phyloP scores from a whole-genome alignment of 768 basidiomycete species.

The Termitomyces sp. region DNA sequence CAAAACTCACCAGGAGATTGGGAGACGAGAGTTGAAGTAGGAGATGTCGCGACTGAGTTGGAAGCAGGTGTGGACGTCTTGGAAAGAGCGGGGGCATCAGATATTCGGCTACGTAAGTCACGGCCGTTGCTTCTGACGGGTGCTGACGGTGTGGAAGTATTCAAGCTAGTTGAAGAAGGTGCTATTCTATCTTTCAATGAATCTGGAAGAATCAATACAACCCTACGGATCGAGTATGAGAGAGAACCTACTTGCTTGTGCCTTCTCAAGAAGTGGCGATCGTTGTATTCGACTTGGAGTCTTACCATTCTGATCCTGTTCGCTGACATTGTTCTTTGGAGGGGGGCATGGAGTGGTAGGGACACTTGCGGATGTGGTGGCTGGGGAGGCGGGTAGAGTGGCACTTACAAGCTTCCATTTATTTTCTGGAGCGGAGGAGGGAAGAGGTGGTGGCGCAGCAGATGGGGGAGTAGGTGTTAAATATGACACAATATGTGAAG shows the following conservation, averaged over 20 bases:
- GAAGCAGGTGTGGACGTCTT: background rate
- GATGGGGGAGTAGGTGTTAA: conserved; percentile 24
- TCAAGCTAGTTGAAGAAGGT: conserved; percentile 2
- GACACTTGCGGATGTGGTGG: conserved; percentile 1
- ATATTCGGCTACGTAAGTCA: conserved; percentile 16
- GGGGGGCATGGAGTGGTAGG: background rate
- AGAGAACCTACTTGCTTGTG: conserved; percentile 12
- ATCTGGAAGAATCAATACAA: conserved; percentile 2
- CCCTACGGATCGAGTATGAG: too few relatives aligned
- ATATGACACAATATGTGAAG: conserved; percentile 23
- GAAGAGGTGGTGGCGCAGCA: conserved; percentile 17
- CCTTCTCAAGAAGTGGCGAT: conserved; percentile 3
- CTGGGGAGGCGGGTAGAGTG: conserved; percentile 3
- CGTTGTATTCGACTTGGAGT: background rate
- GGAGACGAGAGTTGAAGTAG: conserved; percentile 9
- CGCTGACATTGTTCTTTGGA: background rate
- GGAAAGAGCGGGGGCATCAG: conserved; percentile 3
- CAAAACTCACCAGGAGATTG: conserved; percentile 10
- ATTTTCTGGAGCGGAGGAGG: conserved; percentile 4
- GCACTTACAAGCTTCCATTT: conserved; percentile 32
- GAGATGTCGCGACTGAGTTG: conserved; percentile 1
- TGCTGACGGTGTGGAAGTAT: background rate
- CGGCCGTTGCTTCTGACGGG: conserved; percentile 6
- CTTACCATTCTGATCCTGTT: conserved; percentile 1
- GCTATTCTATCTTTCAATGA: conserved; percentile 15